Evolutionary conservation across 176 grass and related monocot genomes (phyloP), one percentile per base, ranked within the genome.

Genomic region (Elaeis guineensis): DNA sequence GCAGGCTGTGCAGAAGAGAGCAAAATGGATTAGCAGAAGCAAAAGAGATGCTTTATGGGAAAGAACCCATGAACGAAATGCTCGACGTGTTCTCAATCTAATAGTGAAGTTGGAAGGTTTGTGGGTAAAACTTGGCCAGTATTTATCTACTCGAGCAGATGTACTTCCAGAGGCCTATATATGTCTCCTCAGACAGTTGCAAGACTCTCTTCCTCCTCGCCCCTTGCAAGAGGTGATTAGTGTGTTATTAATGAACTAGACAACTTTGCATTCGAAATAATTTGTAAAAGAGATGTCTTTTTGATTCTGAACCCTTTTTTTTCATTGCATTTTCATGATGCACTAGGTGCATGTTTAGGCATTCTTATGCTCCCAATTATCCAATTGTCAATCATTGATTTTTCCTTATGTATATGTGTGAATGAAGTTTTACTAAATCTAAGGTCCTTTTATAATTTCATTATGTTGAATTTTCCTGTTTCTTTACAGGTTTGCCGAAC

Each of bases 81-180:
- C 93, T 58, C 86, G 59, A 6, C 87, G 84, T 61, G 79, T 98
- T 61, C 80, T 92, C 58, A 98, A 83, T 63, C 73, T 98, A 55
- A 98, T 98, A 81, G 83, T 92, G 35, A 88, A 98, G 63, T 32
- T 92, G 32, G 87, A 98, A 80, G 93, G 93, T 59, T 78, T 98
- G 55, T 98, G 93, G 87, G 93, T 98, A 29, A 98, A 98, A 59
- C 53, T 98, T 61, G 87, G 93, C 15, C 93, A 98, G 50, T 98
- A 98, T 92, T 65, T 98, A 26, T 98, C 93, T 61, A 98, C 93
- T 20, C 80, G 93, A 81, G 87, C 88, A 24, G 93, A 98, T 76
- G 88, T 98, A 15, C 84, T 92, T 73, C 93, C 93, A 60, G 87
- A 91, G 65, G 81, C 88, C 8, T 98, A 98, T 77, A 98, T 88